phyloP scores from a whole-genome alignment of 148 eudicot genomes.

The Tetragonia tetragonoides region DNA sequence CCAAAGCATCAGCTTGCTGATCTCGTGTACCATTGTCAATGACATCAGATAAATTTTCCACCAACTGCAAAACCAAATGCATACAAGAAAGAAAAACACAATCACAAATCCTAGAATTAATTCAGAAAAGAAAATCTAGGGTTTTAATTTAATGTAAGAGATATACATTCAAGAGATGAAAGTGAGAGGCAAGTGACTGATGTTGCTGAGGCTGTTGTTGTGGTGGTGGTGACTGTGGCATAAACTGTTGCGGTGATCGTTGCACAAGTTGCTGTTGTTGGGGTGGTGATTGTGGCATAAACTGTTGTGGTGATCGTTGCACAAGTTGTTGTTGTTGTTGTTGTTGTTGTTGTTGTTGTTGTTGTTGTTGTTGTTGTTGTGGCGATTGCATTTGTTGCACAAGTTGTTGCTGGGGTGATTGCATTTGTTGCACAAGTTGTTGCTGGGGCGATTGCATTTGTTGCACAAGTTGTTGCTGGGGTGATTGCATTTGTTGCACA shows the following conservation, averaged over 20 bases:
- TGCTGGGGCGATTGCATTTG: background rate
- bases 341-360: constrained; percentile 13
- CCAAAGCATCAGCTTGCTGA: constrained; percentile 81
- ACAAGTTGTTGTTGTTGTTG: constrained; percentile 6
- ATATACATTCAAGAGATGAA: constrained; percentile 66
- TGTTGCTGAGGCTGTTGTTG: constrained; percentile 34
- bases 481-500: background rate
- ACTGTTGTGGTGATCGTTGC: constrained; percentile 4
- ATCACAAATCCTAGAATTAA: background rate
- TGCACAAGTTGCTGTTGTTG: constrained; percentile 17
- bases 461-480: constrained; percentile 15
- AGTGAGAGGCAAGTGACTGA: constrained; percentile 82
- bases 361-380: constrained; percentile 16
- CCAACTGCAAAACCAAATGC: constrained; percentile 50
- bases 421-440: constrained; percentile 26
- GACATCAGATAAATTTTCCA: constrained; percentile 86
- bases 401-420: constrained; percentile 3
- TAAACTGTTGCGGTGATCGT: constrained; percentile 12
- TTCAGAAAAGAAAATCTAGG: background rate
- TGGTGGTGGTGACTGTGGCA: background rate
- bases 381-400: constrained; percentile 15
- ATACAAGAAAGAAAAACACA: constrained; percentile 12
- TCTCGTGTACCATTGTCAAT: constrained; percentile 80
- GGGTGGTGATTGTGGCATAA: background rate
- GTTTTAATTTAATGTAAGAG: background rate